These are phyloP conservation scores for Neonectria magnoliae DNA, from an alignment of 2,329 filamentous ascomycete genomes.

Conservation along the genomic window DNA sequence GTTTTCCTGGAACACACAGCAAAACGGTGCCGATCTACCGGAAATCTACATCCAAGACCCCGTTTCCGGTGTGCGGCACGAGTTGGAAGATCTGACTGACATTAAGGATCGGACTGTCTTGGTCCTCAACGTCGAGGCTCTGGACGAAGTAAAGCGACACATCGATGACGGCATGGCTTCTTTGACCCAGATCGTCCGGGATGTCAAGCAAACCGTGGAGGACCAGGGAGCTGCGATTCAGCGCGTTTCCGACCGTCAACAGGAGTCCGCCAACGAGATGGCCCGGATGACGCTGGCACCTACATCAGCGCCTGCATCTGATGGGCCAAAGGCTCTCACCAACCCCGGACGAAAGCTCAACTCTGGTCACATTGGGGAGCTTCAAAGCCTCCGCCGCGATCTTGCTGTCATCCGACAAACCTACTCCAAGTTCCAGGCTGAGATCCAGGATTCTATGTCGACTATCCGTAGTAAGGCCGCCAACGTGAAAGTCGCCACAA, in stretches of 20 bases:
- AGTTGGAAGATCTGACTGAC: slow-evolving; percentile 91
- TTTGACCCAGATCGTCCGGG: slow-evolving; percentile 84
- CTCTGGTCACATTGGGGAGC: slow-evolving; percentile 75
- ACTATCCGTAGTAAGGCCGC: slow-evolving; percentile 83
- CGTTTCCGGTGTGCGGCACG: slow-evolving; percentile 94
- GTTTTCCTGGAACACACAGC: slow-evolving; percentile 98
- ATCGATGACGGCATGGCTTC: slow-evolving; percentile 91
- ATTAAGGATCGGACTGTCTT: slow-evolving; percentile 95
- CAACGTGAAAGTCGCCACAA: slow-evolving; percentile 79
- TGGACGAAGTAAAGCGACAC: slow-evolving; percentile 96
- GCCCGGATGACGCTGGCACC: slow-evolving; percentile 65
- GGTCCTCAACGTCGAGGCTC: slow-evolving; percentile 90
- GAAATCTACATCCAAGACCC: slow-evolving; percentile 99
- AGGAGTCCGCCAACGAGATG: slow-evolving; percentile 89
- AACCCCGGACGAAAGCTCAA: slow-evolving; percentile 58
- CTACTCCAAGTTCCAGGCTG: slow-evolving; percentile 89
- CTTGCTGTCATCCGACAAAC: slow-evolving; percentile 92
- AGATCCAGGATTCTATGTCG: slow-evolving; percentile 89
- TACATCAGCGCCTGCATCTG: slow-evolving; percentile 53
- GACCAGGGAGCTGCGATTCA: slow-evolving; percentile 86
- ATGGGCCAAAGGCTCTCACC: slow-evolving; percentile 50
- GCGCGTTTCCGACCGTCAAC: slow-evolving; percentile 87
- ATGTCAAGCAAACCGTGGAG: slow-evolving; percentile 83
- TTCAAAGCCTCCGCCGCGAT: slow-evolving; percentile 86
- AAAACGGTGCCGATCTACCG: slow-evolving; percentile 89